Conservation (phyloP, 805 yeast species). For the Ogataea pilisensis region DNA sequence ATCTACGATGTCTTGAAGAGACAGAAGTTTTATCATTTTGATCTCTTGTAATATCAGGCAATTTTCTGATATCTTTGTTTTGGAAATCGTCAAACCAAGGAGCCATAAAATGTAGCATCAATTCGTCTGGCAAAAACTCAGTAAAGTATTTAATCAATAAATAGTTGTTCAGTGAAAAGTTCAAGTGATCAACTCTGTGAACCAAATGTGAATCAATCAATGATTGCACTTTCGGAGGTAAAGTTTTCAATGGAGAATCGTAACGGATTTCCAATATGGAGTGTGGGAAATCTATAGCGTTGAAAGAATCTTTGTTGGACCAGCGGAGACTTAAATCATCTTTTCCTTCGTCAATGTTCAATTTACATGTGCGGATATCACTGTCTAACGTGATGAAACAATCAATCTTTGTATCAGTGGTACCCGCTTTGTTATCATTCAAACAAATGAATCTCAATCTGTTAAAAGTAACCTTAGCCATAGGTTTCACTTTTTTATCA, state of each 20-base stretch:
- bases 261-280: conserved; percentile 46
- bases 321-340: conserved; percentile 7
- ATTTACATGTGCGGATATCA: conserved; percentile 15
- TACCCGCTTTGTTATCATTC: conserved; percentile 1
- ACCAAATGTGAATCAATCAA: conserved; percentile 46
- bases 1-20: not conserved
- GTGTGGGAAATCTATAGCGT: conserved; percentile 38
- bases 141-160: conserved; percentile 23
- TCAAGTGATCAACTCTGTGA: conserved; percentile 37
- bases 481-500: conserved; percentile 26
- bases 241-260: conserved; percentile 30
- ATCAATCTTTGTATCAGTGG: conserved; percentile 15
- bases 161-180: conserved; percentile 32
- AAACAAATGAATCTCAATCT: conserved; percentile 26
- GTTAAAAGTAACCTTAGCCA: conserved; percentile 24
- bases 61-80: conserved; percentile 39
- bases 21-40: conserved; percentile 4
- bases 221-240: conserved; percentile 36
- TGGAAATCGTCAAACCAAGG: conserved; percentile 31
- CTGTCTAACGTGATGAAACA: conserved; percentile 31
- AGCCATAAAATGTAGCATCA: conserved; percentile 24
- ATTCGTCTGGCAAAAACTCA: conserved; percentile 15
- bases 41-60: conserved; percentile 30
- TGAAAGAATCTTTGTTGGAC: conserved; percentile 11
- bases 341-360: conserved; percentile 4